phyloP scores from a whole-genome alignment of 2,329 filamentous ascomycete species.

The Pseudohalonectria lignicola region DNA sequence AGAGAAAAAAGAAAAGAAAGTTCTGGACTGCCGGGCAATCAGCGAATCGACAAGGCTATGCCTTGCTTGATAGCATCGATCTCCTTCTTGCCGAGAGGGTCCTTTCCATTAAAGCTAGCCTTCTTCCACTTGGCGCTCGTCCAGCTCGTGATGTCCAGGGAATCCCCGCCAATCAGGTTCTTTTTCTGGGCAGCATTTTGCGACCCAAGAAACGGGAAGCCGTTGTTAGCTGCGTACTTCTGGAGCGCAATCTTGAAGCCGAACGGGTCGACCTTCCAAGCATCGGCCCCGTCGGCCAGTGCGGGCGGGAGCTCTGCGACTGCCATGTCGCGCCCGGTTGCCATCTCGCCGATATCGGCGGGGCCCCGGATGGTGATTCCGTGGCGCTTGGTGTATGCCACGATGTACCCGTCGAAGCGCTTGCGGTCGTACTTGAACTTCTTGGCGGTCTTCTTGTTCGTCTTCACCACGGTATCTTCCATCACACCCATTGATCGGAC shows the following conservation, averaged over 20 bases:
- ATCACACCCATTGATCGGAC: conserved; percentile 10
- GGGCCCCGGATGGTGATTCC: conserved; percentile 18
- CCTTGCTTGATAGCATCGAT: too few relatives aligned
- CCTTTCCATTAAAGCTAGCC: conserved; percentile 18
- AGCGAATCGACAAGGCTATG: too few relatives aligned
- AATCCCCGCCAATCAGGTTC: conserved; percentile 22
- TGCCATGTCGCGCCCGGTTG: conserved; percentile 8
- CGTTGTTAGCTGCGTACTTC: conserved; percentile 11
- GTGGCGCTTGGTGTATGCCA: conserved; percentile 21
- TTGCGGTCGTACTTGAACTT: conserved; percentile 10
- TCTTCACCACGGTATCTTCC: conserved; percentile 8
- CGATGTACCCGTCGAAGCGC: conserved; percentile 18
- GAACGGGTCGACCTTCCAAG: conserved; percentile 13
- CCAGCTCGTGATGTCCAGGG: conserved; percentile 23
- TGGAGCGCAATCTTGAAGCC: conserved; percentile 12
- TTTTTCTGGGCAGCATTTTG: conserved; percentile 6
- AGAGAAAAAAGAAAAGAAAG: too few relatives aligned
- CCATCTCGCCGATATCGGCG: conserved; percentile 11
- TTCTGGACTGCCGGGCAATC: too few relatives aligned
- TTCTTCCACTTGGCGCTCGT: conserved; percentile 19
- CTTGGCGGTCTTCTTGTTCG: conserved; percentile 8
- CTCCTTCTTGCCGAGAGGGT: too few relatives aligned
- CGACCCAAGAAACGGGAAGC: too few relatives aligned
- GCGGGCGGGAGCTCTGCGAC: conserved; percentile 12
- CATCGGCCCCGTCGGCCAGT: too few relatives aligned